Base-by-base conservation (phyloP, 2,329 filamentous ascomycete genomes). In the Diaporthe longicolla region DNA sequence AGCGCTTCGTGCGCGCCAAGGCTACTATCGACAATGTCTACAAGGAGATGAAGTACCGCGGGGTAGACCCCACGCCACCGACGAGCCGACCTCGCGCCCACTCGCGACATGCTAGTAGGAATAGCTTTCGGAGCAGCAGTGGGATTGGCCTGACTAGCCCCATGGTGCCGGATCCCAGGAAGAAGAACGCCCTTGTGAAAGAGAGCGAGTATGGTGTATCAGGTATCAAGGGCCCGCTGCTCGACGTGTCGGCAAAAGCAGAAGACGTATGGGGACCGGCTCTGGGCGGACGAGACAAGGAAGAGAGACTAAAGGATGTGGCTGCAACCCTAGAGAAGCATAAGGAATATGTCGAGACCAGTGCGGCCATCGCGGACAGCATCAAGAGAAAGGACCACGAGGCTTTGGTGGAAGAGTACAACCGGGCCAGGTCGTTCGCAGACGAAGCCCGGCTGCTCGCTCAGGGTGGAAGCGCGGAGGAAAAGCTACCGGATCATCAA, bases 11-110 rank as follows among this genome's bases (percentile, higher is more conserved):
- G 72, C 93, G 95, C 76, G 97, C 97, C 57, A 99, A 99, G 83
- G 94, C 96, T 24, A 98, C 96, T 10, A 98, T 99, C 79, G 97
- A 99, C 85, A 97, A 97, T 84, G 97, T 99, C 70, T 99, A 99
- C 84, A 97, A 93, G 76, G 97, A 99, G 83, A 99, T 99, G 97
- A 98, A 90, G 88, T 95, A 87, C 77, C 87, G 89, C 61, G 91
- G 91, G 15, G 85, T 82, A 29, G 90, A 92, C 61, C 87, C 88
- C 8, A 83, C 85, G 4, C 82, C 85, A 6, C 80, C 84, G 57
- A 48, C 63, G 19, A 54, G 40, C 10, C 82, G 85, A 35, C 72
- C 84, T 71, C 82, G 85, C 52, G 82, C 83, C 24, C 92, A 94
- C 79, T 92, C 90, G 26, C 88, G 93, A 29, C 91, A 92, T 77